A percentile compares a stretch with the other conserved stretches of the same genome.
Conservation (phyloP, 192 early-diverging fungal species). For the Dissophora ornata region DNA sequence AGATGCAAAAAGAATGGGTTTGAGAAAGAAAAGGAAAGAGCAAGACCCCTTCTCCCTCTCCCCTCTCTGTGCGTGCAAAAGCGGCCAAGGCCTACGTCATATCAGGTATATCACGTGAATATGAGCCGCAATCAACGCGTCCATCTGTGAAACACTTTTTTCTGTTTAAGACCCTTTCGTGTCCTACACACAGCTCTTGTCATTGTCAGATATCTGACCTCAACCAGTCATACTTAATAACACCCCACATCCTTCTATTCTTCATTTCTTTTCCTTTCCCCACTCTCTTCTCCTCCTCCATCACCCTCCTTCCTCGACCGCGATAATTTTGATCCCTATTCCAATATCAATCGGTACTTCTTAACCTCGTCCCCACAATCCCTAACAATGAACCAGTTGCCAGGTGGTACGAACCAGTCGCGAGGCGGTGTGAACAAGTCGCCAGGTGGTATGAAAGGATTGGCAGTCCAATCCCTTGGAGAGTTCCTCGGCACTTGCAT, state of each 20-base stretch:
- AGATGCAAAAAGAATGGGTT: background rate
- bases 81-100: too few relatives aligned
- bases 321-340: background rate
- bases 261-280: background rate
- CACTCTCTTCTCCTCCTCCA: background rate
- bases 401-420: too few relatives aligned
- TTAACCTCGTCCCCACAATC: too few relatives aligned
- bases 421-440: background rate
- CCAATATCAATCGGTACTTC: background rate
- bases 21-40: background rate
- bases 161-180: too few relatives aligned
- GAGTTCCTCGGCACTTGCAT: slow-evolving; percentile 58
- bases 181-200: too few relatives aligned
- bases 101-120: too few relatives aligned
- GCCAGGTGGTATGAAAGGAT: slow-evolving; percentile 6
- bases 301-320: background rate
- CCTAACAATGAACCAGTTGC: slow-evolving; percentile 30
- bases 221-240: background rate
- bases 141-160: too few relatives aligned
- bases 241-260: background rate
- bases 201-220: too few relatives aligned
- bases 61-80: too few relatives aligned
- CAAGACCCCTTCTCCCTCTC: background rate
- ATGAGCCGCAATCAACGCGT: too few relatives aligned
- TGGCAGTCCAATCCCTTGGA: slow-evolving; percentile 28